Conservation (phyloP, 495 filamentous ascomycete genomes). For the Hyaloscypha variabilis region DNA sequence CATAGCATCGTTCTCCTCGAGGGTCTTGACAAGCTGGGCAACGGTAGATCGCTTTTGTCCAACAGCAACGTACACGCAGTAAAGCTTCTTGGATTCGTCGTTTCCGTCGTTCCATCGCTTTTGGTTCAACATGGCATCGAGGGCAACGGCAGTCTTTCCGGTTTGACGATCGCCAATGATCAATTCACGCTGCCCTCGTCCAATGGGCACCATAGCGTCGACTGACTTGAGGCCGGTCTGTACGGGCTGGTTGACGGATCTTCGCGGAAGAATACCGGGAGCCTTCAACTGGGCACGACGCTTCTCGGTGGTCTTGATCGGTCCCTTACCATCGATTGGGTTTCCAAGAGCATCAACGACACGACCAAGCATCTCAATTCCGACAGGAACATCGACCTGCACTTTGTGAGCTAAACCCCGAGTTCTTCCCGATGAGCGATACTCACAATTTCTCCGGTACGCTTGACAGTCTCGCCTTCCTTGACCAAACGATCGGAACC, state of each 20-base stretch:
- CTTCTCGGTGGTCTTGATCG: conserved; percentile 86
- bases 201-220: conserved; percentile 99
- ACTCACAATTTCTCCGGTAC: conserved; percentile 98
- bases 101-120: conserved; percentile 90
- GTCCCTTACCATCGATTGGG: conserved; percentile 99
- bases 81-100: conserved; percentile 97
- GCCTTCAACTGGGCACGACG: conserved; percentile 98
- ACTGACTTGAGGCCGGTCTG: conserved; percentile 99
- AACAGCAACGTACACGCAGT: conserved; percentile 98
- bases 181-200: conserved; percentile 99
- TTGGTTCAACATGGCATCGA: conserved; percentile 98
- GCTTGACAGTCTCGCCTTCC: conserved; percentile 99
- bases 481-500: conserved; percentile 99
- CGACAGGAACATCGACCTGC: conserved; percentile 96
- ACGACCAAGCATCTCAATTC: conserved; percentile 90
- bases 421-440: background rate
- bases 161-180: conserved; percentile 99
- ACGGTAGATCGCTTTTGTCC: conserved; percentile 99
- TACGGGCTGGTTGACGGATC: conserved; percentile 96
- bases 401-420: conserved; percentile 27
- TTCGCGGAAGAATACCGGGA: conserved; percentile 95
- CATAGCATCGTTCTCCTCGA: conserved; percentile 99
- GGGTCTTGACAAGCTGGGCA: conserved; percentile 97
- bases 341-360: conserved; percentile 98
- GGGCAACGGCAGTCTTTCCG: conserved; percentile 98